phyloP scores from a whole-genome alignment of 2,329 filamentous ascomycete species.

The Penicillium sclerotigenum region DNA sequence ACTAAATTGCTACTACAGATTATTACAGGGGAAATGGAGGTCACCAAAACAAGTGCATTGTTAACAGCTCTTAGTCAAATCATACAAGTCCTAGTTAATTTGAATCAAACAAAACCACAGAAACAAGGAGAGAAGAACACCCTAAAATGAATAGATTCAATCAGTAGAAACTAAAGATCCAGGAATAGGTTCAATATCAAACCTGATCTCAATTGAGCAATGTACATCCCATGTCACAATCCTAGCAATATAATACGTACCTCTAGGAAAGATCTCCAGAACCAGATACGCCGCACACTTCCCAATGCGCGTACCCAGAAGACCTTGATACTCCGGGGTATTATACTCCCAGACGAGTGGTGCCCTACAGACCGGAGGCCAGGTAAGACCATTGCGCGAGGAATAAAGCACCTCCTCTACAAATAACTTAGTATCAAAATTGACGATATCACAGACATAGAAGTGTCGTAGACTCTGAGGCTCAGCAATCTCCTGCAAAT shows the following conservation, averaged over 20 bases:
- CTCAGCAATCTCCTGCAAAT: not conserved
- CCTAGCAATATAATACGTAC: constrained; percentile 2
- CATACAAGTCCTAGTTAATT: not conserved
- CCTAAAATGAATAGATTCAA: not conserved
- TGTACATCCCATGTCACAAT: not conserved
- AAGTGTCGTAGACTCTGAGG: not conserved
- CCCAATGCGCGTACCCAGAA: constrained; percentile 1
- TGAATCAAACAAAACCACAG: not conserved
- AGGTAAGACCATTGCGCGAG: not conserved
- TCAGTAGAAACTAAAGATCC: not conserved
- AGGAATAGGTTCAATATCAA: constrained; percentile 5
- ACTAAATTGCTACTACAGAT: too few relatives aligned
- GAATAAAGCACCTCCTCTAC: not conserved
- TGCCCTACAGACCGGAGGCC: not conserved
- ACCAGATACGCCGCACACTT: not conserved
- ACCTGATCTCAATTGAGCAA: not conserved
- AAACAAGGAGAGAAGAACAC: not conserved
- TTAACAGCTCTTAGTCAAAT: not conserved
- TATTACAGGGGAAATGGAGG: not conserved
- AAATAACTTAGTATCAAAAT: not conserved
- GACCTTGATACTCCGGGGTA: not conserved
- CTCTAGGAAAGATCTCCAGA: not conserved
- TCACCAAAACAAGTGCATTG: not conserved
- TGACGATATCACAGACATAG: not conserved
- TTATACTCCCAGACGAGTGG: not conserved